A percentile compares a stretch with the other conserved stretches of the same genome.
Evolutionary conservation across 176 grass and related monocot species (phyloP).

Genomic region (Aechmea fasciata): DNA sequence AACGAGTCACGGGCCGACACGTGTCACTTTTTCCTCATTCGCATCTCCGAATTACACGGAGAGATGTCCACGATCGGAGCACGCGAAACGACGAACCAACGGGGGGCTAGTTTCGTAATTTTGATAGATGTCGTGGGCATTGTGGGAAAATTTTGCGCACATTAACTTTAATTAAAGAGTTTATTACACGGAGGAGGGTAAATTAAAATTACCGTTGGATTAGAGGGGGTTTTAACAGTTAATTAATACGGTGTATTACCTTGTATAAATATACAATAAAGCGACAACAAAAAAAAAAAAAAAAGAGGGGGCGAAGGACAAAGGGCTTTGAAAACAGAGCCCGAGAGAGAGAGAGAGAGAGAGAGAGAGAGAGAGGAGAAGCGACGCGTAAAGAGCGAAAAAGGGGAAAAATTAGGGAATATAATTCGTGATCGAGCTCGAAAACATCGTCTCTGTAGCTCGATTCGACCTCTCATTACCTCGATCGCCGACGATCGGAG

Average conservation of each 20-base stretch:
- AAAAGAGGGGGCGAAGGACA: not conserved
- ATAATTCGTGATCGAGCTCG: conserved; percentile 14
- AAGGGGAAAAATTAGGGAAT: not conserved
- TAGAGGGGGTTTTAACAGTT: not conserved
- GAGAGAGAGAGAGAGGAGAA: conserved; percentile 7
- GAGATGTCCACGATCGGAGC: too few relatives aligned
- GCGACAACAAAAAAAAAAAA: too few relatives aligned
- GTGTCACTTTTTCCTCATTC: too few relatives aligned
- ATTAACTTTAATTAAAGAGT: too few relatives aligned
- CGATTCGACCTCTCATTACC: not conserved
- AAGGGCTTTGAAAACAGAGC: not conserved
- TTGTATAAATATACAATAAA: too few relatives aligned
- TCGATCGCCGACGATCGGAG: conserved; percentile 26
- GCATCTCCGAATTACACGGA: too few relatives aligned
- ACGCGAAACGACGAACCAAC: too few relatives aligned
- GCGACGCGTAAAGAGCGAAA: conserved; percentile 12
- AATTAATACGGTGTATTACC: not conserved
- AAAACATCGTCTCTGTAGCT: not conserved
- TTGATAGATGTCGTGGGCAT: too few relatives aligned
- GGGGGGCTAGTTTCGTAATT: too few relatives aligned
- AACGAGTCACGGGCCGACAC: too few relatives aligned
- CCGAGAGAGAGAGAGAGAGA: not conserved
- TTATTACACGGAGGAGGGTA: too few relatives aligned
- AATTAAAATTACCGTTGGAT: not conserved
- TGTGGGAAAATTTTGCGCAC: too few relatives aligned